Evolutionary conservation across 2,329 filamentous ascomycete species (phyloP).

Genomic region (Ceratocystis destructans): DNA sequence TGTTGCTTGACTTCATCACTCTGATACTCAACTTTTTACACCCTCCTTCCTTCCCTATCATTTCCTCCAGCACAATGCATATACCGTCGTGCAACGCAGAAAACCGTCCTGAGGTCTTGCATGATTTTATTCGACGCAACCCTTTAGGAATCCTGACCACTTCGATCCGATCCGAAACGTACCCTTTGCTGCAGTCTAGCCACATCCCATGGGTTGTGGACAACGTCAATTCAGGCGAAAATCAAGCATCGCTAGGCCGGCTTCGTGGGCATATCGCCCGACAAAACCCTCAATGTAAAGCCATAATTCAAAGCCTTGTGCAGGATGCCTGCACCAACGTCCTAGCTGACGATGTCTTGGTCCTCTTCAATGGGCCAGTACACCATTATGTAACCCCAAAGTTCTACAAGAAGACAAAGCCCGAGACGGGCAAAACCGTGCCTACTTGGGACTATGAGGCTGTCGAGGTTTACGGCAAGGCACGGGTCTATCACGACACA

Average conservation of each 20-base stretch:
- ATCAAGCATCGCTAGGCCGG: constrained; percentile 30
- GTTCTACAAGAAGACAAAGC: constrained; percentile 54
- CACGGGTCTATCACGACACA: constrained; percentile 34
- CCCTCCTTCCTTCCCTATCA: too few species aligned
- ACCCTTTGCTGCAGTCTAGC: constrained; percentile 41
- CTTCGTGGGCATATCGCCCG: constrained; percentile 50
- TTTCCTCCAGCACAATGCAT: constrained; percentile 35
- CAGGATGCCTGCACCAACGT: constrained; percentile 21
- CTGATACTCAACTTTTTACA: too few species aligned
- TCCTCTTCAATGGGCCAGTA: constrained; percentile 43
- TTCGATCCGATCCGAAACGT: constrained; percentile 36
- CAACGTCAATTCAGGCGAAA: constrained; percentile 27
- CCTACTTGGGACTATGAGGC: constrained; percentile 60
- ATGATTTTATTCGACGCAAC: constrained; percentile 43
- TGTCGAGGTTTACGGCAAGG: constrained; percentile 48
- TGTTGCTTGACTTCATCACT: too few species aligned
- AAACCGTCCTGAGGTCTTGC: constrained; percentile 34
- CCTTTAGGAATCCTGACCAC: constrained; percentile 51
- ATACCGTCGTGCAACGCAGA: constrained; percentile 42
- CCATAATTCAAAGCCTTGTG: constrained; percentile 37
- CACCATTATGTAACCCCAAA: constrained; percentile 56
- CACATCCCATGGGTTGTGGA: constrained; percentile 50
- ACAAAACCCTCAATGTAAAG: constrained; percentile 50
- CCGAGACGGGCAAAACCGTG: constrained; percentile 49
- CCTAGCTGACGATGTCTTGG: constrained; percentile 41